These are phyloP conservation scores for Parmelia sp. DNA, from an alignment of 495 filamentous ascomycete genomes.

Conservation along the genomic window DNA sequence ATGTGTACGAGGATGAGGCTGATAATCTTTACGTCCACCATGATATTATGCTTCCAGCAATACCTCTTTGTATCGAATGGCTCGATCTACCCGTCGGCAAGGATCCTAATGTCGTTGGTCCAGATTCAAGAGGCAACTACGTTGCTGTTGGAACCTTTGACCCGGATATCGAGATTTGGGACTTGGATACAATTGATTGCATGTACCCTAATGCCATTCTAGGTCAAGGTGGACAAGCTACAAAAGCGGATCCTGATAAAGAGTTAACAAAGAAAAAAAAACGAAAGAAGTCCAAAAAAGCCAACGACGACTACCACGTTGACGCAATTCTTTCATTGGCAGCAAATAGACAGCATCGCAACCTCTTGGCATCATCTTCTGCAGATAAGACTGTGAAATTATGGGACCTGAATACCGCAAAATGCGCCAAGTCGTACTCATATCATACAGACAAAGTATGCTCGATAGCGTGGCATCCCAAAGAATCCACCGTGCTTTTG, in stretches of 20 bases:
- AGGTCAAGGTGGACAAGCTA: constrained; percentile 64
- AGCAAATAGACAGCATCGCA: constrained; percentile 84
- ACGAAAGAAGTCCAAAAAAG: constrained; percentile 75
- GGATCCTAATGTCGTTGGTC: constrained; percentile 30
- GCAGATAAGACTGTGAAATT: constrained; percentile 96
- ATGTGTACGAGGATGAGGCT: constrained; percentile 89
- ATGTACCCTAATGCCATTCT: constrained; percentile 98
- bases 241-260: constrained; percentile 30
- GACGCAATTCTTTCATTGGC: constrained; percentile 87
- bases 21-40: constrained; percentile 99
- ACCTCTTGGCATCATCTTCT: constrained; percentile 91
- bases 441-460: constrained; percentile 94
- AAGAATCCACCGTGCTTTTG: constrained; percentile 77
- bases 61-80: constrained; percentile 95
- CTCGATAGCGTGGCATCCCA: constrained; percentile 85
- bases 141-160: constrained; percentile 96
- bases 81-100: constrained; percentile 80
- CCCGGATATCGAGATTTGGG: constrained; percentile 98
- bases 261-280: constrained; percentile 75
- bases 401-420: constrained; percentile 88
- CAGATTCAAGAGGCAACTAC: constrained; percentile 65
- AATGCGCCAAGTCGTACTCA: constrained; percentile 89
- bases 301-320: constrained; percentile 87
- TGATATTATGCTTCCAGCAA: constrained; percentile 97
- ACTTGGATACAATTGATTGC: constrained; percentile 88